A percentile compares a stretch with the other conserved stretches of the same genome.
These are phyloP conservation scores for Emericellopsis cladophorae DNA, from an alignment of 2,329 filamentous ascomycete species.

Conservation along the genomic window DNA sequence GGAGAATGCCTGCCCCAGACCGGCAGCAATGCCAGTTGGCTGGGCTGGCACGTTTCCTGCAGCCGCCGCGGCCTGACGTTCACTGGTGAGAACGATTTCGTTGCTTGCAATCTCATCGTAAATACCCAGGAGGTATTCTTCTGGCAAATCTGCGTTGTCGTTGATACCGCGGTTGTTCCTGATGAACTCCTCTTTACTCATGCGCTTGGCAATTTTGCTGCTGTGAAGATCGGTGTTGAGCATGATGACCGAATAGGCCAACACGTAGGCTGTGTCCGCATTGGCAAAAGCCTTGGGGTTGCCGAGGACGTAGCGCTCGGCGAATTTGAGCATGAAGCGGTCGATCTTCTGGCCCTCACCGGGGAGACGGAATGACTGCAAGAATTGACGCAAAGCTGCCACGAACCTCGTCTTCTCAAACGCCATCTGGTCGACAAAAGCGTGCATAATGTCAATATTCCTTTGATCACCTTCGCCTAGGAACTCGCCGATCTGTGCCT, in stretches of 20 bases:
- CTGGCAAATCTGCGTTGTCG: constrained; percentile 82
- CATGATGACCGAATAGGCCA: constrained; percentile 94
- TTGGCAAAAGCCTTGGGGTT: constrained; percentile 98
- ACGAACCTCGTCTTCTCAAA: constrained; percentile 87
- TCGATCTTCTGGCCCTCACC: constrained; percentile 98
- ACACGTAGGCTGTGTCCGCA: constrained; percentile 91
- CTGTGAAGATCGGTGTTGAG: constrained; percentile 95
- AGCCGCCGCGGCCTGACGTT: constrained; percentile 79
- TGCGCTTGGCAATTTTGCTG: constrained; percentile 66
- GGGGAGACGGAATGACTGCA: constrained; percentile 88
- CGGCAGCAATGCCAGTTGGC: constrained; percentile 61
- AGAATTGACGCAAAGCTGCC: constrained; percentile 77
- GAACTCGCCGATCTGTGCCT: constrained; percentile 85
- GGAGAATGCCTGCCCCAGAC: constrained; percentile 78
- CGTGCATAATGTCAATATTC: constrained; percentile 96
- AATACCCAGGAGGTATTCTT: constrained; percentile 80
- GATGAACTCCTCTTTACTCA: constrained; percentile 97
- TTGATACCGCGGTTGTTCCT: constrained; percentile 99
- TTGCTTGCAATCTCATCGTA: constrained; percentile 86
- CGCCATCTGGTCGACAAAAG: constrained; percentile 92
- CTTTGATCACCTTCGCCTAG: constrained; percentile 86
- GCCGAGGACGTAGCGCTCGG: constrained; percentile 84
- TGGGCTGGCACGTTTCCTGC: constrained; percentile 49
- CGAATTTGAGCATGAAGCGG: constrained; percentile 98
- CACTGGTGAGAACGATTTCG: constrained; percentile 89